Evolutionary conservation across 495 filamentous ascomycete genomes (phyloP).

Genomic region (Penicillium angulare): DNA sequence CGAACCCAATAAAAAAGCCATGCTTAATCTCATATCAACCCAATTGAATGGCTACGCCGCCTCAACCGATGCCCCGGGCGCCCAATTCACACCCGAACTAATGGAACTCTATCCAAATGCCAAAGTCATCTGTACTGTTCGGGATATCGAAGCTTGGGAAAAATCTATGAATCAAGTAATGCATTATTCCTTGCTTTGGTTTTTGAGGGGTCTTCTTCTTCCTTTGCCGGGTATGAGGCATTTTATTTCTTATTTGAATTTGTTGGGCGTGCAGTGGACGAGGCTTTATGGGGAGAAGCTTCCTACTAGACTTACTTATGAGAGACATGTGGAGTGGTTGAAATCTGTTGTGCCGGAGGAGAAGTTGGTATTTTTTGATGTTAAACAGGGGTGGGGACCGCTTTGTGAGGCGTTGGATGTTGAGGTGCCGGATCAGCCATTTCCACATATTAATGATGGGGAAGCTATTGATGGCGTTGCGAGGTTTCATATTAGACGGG

Average conservation of each 20-base stretch:
- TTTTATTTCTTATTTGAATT: conserved; percentile 15
- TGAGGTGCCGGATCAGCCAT: conserved; percentile 37
- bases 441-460: conserved; percentile 39
- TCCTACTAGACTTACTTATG: conserved; percentile 9
- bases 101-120: conserved; percentile 29
- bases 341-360: conserved; percentile 41
- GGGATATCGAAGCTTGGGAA: conserved; percentile 23
- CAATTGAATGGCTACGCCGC: conserved; percentile 54
- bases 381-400: conserved; percentile 50
- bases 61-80: conserved; percentile 28
- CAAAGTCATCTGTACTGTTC: conserved; percentile 28
- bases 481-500: conserved; percentile 11
- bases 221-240: conserved; percentile 26
- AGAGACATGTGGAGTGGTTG: conserved; percentile 31
- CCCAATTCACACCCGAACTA: conserved; percentile 26
- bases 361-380: conserved; percentile 43
- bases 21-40: conserved; percentile 63
- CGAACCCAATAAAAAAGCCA: conserved; percentile 41
- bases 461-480: conserved; percentile 12
- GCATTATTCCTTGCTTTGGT: conserved; percentile 12
- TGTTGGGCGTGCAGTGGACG: conserved; percentile 20
- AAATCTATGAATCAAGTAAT: conserved; percentile 17
- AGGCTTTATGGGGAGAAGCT: conserved; percentile 13
- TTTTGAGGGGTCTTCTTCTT: conserved; percentile 18
- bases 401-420: conserved; percentile 48